These are phyloP conservation scores for Pseudoscleropodium purum DNA, from an alignment of 225 moss, liverwort and hornwort genomes.

Conservation along the genomic window DNA sequence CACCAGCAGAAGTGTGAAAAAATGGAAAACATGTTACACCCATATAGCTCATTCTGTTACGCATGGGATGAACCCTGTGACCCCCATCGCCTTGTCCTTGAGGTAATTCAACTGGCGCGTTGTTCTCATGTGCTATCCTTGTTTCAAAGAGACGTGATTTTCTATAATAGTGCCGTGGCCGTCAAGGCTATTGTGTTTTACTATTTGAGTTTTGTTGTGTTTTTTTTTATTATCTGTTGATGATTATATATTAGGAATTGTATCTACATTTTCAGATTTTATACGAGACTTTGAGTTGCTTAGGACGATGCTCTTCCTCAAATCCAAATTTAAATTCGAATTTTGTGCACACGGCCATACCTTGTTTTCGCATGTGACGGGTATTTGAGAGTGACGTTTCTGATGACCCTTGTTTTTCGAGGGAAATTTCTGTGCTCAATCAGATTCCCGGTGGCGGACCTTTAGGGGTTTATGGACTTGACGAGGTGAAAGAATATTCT, in stretches of 20 bases:
- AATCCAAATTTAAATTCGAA: not conserved
- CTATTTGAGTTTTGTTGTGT: not conserved
- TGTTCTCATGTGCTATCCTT: not conserved
- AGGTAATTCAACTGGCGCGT: conserved; percentile 33
- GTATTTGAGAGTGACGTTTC: not conserved
- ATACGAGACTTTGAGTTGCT: not conserved
- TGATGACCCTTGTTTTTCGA: not conserved
- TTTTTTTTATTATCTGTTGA: not conserved
- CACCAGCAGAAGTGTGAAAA: conserved; percentile 91
- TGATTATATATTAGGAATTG: not conserved
- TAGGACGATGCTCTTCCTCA: not conserved
- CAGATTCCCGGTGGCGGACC: conserved; percentile 81
- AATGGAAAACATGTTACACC: conserved; percentile 85
- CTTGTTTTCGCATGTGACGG: not conserved
- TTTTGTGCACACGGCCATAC: not conserved
- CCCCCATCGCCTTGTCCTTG: conserved; percentile 86
- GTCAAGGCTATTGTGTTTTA: not conserved
- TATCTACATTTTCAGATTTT: not conserved
- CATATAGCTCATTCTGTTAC: conserved; percentile 83
- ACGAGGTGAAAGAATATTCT: conserved; percentile 88
- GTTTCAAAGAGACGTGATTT: not conserved
- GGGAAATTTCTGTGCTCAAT: not conserved
- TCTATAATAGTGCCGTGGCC: not conserved
- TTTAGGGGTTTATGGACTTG: conserved; percentile 80
- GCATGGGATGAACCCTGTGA: conserved; percentile 98